A percentile compares a stretch with the other conserved stretches of the same genome.
Evolutionary conservation across 768 basidiomycete species (phyloP).

Genomic region (Mycena epipterygia): DNA sequence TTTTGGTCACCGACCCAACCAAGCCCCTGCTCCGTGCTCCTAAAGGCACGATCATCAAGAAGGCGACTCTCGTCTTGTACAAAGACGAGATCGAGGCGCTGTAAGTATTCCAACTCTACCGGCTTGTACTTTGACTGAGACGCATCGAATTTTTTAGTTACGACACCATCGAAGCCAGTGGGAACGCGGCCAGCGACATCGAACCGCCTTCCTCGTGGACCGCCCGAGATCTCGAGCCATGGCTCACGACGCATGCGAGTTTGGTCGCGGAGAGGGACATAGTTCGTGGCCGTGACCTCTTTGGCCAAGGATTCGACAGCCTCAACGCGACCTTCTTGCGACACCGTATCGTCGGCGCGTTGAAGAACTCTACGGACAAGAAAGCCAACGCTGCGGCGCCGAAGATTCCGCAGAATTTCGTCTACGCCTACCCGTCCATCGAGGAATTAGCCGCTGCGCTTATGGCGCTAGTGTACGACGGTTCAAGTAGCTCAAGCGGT

Average conservation of each 20-base stretch:
- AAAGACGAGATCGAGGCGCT: constrained; percentile 62
- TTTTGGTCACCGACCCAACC: constrained; percentile 54
- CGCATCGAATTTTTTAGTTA: constrained; percentile 19
- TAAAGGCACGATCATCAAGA: constrained; percentile 64
- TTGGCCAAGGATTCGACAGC: too few species aligned
- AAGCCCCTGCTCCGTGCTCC: constrained; percentile 60
- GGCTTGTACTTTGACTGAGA: not conserved
- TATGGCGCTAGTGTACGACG: too few species aligned
- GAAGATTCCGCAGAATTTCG: constrained; percentile 28
- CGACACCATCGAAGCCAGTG: too few species aligned
- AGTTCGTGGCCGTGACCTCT: constrained; percentile 42
- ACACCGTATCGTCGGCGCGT: too few species aligned
- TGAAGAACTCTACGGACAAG: too few species aligned
- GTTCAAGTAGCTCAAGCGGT: too few species aligned
- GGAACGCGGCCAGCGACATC: too few species aligned
- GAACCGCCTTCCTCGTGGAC: too few species aligned
- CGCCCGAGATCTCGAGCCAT: constrained; percentile 34
- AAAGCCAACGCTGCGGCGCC: not conserved
- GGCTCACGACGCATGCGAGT: constrained; percentile 40
- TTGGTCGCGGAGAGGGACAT: constrained; percentile 27
- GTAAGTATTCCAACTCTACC: constrained; percentile 41
- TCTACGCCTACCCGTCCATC: constrained; percentile 37
- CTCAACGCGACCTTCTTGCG: too few species aligned
- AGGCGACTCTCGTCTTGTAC: too few species aligned
- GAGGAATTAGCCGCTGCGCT: constrained; percentile 24